Conservation (phyloP, 2,329 filamentous ascomycete species). For the Exophiala sideris region DNA sequence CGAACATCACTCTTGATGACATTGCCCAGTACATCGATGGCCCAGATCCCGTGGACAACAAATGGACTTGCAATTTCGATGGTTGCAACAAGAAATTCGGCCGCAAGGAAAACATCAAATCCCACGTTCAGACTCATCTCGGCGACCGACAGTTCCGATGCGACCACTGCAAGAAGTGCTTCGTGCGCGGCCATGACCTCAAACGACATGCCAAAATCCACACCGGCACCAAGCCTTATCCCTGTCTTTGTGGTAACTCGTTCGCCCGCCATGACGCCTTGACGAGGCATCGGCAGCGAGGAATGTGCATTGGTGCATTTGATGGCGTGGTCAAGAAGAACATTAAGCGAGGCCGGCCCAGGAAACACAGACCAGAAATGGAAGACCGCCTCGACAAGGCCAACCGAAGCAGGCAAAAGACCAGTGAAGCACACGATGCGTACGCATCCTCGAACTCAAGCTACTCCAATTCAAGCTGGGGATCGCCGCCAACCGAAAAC, state of each 20-base stretch:
- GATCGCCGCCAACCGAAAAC: slow-evolving; percentile 42
- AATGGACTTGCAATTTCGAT: slow-evolving; percentile 73
- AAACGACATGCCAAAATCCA: slow-evolving; percentile 98
- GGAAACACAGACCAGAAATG: slow-evolving; percentile 60
- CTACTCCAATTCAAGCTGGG: slow-evolving; percentile 39
- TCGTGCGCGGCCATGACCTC: slow-evolving; percentile 93
- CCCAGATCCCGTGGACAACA: slow-evolving; percentile 68
- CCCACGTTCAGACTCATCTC: slow-evolving; percentile 95
- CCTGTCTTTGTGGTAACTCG: slow-evolving; percentile 88
- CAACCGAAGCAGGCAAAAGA: slow-evolving; percentile 45
- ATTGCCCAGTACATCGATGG: slow-evolving; percentile 71
- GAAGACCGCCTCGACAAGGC: slow-evolving; percentile 58
- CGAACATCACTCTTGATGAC: slow-evolving; percentile 82
- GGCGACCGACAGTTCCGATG: slow-evolving; percentile 95
- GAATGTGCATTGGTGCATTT: slow-evolving; percentile 94
- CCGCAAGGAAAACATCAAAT: slow-evolving; percentile 98
- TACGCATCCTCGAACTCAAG: slow-evolving; percentile 36
- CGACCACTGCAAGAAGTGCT: slow-evolving; percentile 89
- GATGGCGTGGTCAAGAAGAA: slow-evolving; percentile 70
- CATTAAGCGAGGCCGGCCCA: slow-evolving; percentile 63
- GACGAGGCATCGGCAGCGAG: slow-evolving; percentile 87
- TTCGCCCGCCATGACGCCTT: slow-evolving; percentile 95
- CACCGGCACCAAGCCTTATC: slow-evolving; percentile 91
- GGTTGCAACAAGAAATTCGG: slow-evolving; percentile 87
- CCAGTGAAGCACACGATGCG: slow-evolving; percentile 30